Base-by-base conservation (phyloP, 164 flowering plant genomes). In the Malania oleifera region DNA sequence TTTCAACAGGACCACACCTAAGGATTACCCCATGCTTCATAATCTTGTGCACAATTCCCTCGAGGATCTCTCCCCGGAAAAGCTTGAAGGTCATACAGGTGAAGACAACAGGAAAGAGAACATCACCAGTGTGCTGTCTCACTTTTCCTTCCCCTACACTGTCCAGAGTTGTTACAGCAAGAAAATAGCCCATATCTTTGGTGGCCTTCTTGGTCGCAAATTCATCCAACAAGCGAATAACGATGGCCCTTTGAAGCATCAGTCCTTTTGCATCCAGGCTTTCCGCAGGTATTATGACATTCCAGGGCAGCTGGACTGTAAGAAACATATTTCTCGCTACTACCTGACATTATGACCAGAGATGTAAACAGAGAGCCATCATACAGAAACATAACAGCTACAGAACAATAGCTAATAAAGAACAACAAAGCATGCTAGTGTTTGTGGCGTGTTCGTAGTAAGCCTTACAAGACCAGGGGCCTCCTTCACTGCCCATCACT, bases 21-120 rank as follows among this genome's bases (percentile, higher is more conserved):
- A 88, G 27, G 68, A 91, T 75, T 9, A 82, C 86, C 3, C 96
- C 96, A 28, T 75, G 89, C 70, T 83, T 89, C 64, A 82, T 44
- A 1, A 89, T 69, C 61, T 57, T 75, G 78, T 77, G 73, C 0
- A 81, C 89, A 9, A 62, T 71, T 5, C 87, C 98, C 27, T 75
- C 72, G 39, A 86, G 25, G 8, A 88, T 54, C 70, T 91, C 97
- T 31, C 89, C 97, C 35, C 53, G 63, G 67, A 85, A 74, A 7
- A 85, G 67, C 65, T 81, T 84, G 80, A 85, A 87, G 27, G 87
- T 76, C 43, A 84, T 43, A 52, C 87, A 82, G 48, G 63, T 82
- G 67, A 82, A 88, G 2, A 65, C 71, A 0, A 86, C 86, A 24
- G 95, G 92, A 64, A 88, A 88, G 20, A 86, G 72, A 28, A 91